Evolutionary conservation across 176 grass and related monocot species (phyloP).

Genomic region (Phoenix dactylifera): DNA sequence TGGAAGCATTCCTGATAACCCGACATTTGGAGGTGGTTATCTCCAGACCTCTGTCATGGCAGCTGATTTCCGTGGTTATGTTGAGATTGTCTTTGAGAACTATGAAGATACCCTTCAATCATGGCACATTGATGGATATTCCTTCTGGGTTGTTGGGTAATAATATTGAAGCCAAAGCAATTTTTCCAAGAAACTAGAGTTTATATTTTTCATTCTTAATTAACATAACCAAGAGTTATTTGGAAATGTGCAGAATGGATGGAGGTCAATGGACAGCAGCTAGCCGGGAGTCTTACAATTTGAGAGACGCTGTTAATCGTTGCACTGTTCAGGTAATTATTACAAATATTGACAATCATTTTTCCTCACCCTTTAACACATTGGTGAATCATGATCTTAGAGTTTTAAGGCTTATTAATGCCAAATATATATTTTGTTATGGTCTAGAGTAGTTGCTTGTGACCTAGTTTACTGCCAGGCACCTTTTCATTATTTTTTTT

Average conservation of each 20-base stretch:
- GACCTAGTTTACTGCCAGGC: too few species aligned
- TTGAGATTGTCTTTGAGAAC: conserved; percentile 14
- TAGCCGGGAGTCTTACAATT: conserved; percentile 64
- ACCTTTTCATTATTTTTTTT: too few species aligned
- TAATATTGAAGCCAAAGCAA: too few species aligned
- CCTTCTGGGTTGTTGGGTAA: conserved; percentile 34
- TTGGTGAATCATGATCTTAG: neutral
- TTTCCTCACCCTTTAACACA: neutral
- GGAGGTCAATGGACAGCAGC: conserved; percentile 66
- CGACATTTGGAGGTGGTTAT: neutral
- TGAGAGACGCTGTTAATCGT: conserved; percentile 62
- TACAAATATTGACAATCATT: too few species aligned
- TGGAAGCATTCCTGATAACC: conserved; percentile 10
- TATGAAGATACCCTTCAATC: neutral
- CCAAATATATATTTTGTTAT: too few species aligned
- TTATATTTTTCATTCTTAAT: too few species aligned
- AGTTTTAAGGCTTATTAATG: too few species aligned
- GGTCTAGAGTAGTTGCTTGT: too few species aligned
- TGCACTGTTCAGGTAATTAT: conserved; percentile 68
- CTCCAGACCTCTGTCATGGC: conserved; percentile 5
- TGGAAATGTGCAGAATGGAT: conserved; percentile 53
- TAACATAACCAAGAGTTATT: neutral
- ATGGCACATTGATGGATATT: conserved; percentile 10
- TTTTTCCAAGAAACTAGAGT: too few species aligned
- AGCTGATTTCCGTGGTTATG: neutral